phyloP scores from a whole-genome alignment of 352 stramenopile species.

The Thraustochytrium sp. region DNA sequence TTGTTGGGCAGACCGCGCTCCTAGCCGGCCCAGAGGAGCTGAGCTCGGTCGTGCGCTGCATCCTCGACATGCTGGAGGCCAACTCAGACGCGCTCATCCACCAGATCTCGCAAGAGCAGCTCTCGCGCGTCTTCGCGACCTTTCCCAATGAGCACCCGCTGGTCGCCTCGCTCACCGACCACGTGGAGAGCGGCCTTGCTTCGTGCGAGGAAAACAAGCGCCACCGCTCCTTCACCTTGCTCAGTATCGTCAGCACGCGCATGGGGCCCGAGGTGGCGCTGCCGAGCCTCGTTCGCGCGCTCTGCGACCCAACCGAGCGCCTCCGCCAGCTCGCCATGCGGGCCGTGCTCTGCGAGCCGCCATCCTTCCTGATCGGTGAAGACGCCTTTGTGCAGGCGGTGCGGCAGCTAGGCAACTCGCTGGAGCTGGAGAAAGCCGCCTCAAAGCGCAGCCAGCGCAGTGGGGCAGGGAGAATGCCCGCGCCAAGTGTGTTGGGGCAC shows the following conservation, averaged over 20 bases:
- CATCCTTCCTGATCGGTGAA: not conserved
- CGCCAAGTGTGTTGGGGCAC: no score
- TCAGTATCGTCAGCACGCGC: not conserved
- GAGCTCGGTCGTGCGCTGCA: not conserved
- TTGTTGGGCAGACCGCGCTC: not conserved
- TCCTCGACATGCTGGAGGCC: not conserved
- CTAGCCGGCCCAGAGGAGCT: slow-evolving; percentile 28
- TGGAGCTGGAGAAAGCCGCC: not conserved
- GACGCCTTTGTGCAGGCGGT: not conserved
- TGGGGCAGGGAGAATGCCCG: not conserved
- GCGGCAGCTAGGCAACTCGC: not conserved
- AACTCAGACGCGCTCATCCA: slow-evolving; percentile 37
- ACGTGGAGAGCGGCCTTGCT: slow-evolving; percentile 9
- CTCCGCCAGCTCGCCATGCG: not conserved
- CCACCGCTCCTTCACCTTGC: not conserved
- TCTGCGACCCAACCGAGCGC: not conserved
- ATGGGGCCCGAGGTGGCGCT: not conserved
- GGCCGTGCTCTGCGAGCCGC: not conserved
- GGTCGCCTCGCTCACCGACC: not conserved
- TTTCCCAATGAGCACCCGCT: slow-evolving; percentile 8
- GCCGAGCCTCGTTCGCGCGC: not conserved
- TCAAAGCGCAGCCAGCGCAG: not conserved
- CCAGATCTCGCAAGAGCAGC: slow-evolving; percentile 12
- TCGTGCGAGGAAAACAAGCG: slow-evolving; percentile 15
- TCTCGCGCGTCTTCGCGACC: slow-evolving; percentile 11